Evolutionary conservation across 2,329 filamentous ascomycete species (phyloP).

Genomic region (Lachnellula cervina): DNA sequence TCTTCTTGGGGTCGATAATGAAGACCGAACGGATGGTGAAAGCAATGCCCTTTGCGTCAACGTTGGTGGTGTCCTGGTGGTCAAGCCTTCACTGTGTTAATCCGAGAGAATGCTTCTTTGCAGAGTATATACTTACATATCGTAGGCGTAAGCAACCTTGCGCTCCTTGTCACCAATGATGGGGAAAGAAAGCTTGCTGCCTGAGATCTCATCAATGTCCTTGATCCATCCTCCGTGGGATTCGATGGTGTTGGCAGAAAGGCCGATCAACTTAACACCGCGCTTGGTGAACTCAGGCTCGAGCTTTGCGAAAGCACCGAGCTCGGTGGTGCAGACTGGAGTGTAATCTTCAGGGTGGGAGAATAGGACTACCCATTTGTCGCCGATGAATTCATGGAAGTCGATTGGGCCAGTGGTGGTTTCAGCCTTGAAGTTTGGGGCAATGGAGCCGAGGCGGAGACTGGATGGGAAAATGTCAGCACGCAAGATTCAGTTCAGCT

Average conservation of each 20-base stretch:
- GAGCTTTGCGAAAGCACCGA: constrained; percentile 87
- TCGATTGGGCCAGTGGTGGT: constrained; percentile 74
- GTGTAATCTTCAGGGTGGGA: constrained; percentile 89
- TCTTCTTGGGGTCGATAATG: constrained; percentile 91
- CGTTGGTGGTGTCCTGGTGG: constrained; percentile 75
- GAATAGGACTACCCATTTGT: constrained; percentile 79
- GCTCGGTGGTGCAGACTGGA: constrained; percentile 92
- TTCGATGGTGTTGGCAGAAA: constrained; percentile 79
- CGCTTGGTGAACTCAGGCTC: constrained; percentile 83
- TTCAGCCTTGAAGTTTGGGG: constrained; percentile 80
- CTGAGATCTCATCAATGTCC: constrained; percentile 77
- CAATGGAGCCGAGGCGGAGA: constrained; percentile 60
- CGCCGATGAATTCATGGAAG: constrained; percentile 76
- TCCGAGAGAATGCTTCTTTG: background rate
- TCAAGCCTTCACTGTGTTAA: constrained; percentile 51
- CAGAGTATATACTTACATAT: constrained; percentile 56
- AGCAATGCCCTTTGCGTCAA: constrained; percentile 76
- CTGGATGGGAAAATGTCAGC: constrained; percentile 31
- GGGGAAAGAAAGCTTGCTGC: constrained; percentile 66
- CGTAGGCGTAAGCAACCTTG: constrained; percentile 70
- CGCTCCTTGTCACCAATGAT: constrained; percentile 79
- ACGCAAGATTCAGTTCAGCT: background rate
- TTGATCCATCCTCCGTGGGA: constrained; percentile 87
- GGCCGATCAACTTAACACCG: constrained; percentile 84
- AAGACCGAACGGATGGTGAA: constrained; percentile 95